Evolutionary conservation across 1,139 yeast species (phyloP), one percentile per base, ranked within the genome.

Genomic region (Taphrina sp.): DNA sequence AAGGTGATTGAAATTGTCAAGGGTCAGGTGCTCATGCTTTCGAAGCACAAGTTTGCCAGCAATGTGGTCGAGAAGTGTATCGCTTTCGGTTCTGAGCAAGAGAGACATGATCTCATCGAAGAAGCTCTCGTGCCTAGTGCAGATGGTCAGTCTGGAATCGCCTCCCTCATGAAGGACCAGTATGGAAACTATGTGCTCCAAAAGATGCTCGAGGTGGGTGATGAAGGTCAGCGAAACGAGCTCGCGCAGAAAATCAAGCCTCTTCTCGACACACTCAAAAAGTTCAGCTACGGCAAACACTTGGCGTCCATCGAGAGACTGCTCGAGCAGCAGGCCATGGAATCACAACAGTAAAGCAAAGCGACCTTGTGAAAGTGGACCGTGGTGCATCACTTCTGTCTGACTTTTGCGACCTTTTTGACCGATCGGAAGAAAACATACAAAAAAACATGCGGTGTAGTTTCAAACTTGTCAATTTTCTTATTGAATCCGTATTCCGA

Each of bases 151-250:
- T 43, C 52, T 20, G 59, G 58, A 17, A 43, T 63, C 42, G 58
- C 60, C 12, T 62, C 59, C 51, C 89, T 92, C 97, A 90, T 94
- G 89, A 87, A 88, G 68, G 98, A 92, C 70, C 98, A 92, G 68
- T 94, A 85, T 72, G 98, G 97, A 19, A 92, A 92, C 70, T 92
- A 92, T 68, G 99, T 92, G 44, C 88, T 92, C 58, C 98, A 92
- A 70, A 92, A 92, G 69, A 77, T 94, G 64, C 89, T 92, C 36
- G 96, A 87, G 63, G 85, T 86, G 2, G 79, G 94, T 5, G 78
- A 77, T 60, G 84, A 85, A 53, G 77, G 76, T 33, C 88, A 87
- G 60, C 65, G 71, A 39, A 71, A 68, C 29, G 64, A 68, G 26
- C 66, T 74, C 20, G 74, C 72, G 19, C 60, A 62, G 22, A 67